phyloP scores from a whole-genome alignment of 306 rosid genomes.

The Datisca glomerata region DNA sequence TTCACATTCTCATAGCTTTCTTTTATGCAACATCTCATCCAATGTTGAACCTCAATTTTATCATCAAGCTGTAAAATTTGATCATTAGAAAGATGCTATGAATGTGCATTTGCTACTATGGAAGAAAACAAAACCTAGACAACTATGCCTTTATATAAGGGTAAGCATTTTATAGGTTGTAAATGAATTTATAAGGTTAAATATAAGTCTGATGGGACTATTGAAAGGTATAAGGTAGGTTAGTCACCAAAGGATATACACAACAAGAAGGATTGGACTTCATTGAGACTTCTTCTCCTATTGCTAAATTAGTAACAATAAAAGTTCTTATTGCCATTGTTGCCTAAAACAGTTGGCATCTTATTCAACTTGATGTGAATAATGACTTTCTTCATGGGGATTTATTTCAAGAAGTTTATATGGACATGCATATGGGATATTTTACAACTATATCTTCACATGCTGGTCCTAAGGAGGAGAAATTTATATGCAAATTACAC shows the following conservation, averaged over 20 bases:
- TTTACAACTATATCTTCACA: too few relatives aligned
- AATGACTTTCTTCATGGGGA: not conserved
- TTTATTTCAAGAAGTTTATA: not conserved
- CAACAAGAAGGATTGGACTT: not conserved
- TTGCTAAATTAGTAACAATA: not conserved
- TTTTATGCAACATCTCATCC: not conserved
- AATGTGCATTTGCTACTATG: not conserved
- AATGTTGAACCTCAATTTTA: not conserved
- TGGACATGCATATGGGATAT: too few relatives aligned
- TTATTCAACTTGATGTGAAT: not conserved
- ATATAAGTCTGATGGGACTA: not conserved
- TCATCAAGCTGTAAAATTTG: not conserved
- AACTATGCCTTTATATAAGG: not conserved
- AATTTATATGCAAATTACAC: too few relatives aligned
- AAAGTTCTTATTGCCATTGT: not conserved
- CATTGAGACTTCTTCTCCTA: not conserved
- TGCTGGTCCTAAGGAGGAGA: too few relatives aligned
- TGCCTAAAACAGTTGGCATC: not conserved
- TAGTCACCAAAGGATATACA: too few relatives aligned
- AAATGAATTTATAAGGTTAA: too few relatives aligned
- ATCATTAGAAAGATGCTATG: not conserved
- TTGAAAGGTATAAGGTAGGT: not conserved
- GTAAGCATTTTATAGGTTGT: not conserved
- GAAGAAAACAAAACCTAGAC: not conserved
- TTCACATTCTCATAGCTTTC: not conserved